Evolutionary conservation across 371 early-diverging fungal species (phyloP).

Genomic region (Capillidium rhysosporum): DNA sequence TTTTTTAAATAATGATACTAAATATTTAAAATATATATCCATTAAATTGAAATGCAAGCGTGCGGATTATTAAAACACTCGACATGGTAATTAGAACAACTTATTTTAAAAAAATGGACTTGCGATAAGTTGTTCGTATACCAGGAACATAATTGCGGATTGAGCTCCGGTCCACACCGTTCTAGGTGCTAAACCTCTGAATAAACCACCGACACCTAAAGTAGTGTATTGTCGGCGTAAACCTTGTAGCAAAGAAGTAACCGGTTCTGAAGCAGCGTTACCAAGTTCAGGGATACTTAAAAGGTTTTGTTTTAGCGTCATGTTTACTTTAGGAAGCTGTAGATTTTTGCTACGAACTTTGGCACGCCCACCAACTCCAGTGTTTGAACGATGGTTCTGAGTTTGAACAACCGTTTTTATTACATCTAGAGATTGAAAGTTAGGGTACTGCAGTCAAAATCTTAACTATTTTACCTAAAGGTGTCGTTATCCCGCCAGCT

Average conservation of each 20-base stretch:
- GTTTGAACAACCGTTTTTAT: conserved; percentile 48
- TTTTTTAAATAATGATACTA: too few relatives aligned
- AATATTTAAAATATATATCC: too few relatives aligned
- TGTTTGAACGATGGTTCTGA: conserved; percentile 16
- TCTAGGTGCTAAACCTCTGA: conserved; percentile 40
- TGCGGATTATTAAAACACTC: too few relatives aligned
- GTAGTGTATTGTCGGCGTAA: conserved; percentile 27
- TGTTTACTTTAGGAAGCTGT: too few relatives aligned
- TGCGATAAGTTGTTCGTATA: conserved; percentile 37
- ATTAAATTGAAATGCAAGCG: too few relatives aligned
- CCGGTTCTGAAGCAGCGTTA: not conserved
- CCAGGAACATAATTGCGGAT: conserved; percentile 44
- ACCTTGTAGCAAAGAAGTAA: too few relatives aligned
- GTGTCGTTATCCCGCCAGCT: conserved; percentile 46
- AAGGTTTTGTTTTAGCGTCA: too few relatives aligned
- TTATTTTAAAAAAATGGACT: too few relatives aligned
- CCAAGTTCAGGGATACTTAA: not conserved
- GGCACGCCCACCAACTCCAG: too few relatives aligned
- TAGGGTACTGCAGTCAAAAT: not conserved
- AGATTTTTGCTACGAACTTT: conserved; percentile 1
- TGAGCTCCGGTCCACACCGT: conserved; percentile 44
- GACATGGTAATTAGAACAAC: too few relatives aligned
- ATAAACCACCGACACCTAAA: conserved; percentile 35
- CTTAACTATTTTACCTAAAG: conserved; percentile 13
- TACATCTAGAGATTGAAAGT: conserved; percentile 18